Conservation (phyloP, 1,284 basidiomycete genomes). For the Lentinus polychrous region DNA sequence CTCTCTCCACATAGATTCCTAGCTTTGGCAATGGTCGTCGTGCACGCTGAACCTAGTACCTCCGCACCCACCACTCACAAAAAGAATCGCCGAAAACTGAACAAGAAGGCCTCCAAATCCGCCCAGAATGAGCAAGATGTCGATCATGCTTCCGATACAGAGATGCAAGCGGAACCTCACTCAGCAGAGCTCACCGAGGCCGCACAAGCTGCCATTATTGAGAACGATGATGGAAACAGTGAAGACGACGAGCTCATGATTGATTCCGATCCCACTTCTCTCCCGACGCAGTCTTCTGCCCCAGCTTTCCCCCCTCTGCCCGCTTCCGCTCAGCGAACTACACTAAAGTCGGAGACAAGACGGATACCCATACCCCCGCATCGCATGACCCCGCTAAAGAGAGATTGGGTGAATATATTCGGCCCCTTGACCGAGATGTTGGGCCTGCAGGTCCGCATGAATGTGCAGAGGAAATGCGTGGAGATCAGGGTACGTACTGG, state of each 20-base stretch:
- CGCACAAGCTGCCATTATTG: slow-evolving; percentile 13
- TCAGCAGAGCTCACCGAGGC: slow-evolving; percentile 10
- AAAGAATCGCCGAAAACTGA: slow-evolving; percentile 51
- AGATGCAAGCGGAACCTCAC: slow-evolving; percentile 26
- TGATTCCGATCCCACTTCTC: slow-evolving; percentile 39
- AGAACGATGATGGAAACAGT: slow-evolving; percentile 35
- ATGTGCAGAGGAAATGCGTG: slow-evolving; percentile 81
- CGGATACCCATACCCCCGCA: slow-evolving; percentile 91
- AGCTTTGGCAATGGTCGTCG: slow-evolving; percentile 45
- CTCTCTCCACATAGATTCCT: slow-evolving; percentile 7
- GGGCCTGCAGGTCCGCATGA: slow-evolving; percentile 95
- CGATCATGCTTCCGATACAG: slow-evolving; percentile 25
- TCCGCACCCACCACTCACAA: slow-evolving; percentile 27
- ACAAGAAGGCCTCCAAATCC: slow-evolving; percentile 30
- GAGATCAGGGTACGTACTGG: slow-evolving; percentile 76
- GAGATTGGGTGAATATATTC: slow-evolving; percentile 97
- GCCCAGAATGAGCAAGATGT: not conserved
- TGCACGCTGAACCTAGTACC: slow-evolving; percentile 32
- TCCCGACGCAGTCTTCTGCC: slow-evolving; percentile 34
- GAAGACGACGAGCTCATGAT: slow-evolving; percentile 63
- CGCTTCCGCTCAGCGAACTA: slow-evolving; percentile 45
- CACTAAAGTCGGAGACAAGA: slow-evolving; percentile 73
- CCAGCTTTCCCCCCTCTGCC: slow-evolving; percentile 65
- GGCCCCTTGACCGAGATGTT: slow-evolving; percentile 94
- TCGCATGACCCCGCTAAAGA: slow-evolving; percentile 94